Conservation (phyloP, 2,329 filamentous ascomycete genomes). For the Fusarium verticillioides region DNA sequence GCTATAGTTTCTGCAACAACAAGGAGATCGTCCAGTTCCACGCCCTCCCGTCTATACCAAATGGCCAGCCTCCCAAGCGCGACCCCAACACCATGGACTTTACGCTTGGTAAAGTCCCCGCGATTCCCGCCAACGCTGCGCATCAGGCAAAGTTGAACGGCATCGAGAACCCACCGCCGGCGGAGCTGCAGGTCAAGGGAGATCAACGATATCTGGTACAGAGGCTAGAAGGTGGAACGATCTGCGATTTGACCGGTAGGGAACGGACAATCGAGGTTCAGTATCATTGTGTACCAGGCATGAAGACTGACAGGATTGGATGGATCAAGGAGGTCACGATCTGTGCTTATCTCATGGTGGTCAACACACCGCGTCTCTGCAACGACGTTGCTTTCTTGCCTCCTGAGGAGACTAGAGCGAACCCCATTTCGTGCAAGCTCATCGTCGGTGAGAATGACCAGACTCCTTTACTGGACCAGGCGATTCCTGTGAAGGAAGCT, state of each 20-base stretch:
- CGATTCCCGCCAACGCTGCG: slow-evolving; percentile 48
- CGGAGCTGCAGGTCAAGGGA: slow-evolving; percentile 82
- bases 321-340: slow-evolving; percentile 95
- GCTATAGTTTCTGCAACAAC: slow-evolving; percentile 93
- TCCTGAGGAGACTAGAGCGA: slow-evolving; percentile 79
- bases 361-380: slow-evolving; percentile 89
- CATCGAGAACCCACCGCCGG: slow-evolving; percentile 53
- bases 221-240: slow-evolving; percentile 79
- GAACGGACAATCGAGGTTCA: slow-evolving; percentile 87
- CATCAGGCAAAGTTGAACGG: slow-evolving; percentile 38
- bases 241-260: slow-evolving; percentile 86
- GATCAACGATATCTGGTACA: slow-evolving; percentile 89
- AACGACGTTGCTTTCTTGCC: slow-evolving; percentile 88
- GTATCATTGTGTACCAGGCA: slow-evolving; percentile 80
- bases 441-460: slow-evolving; percentile 66
- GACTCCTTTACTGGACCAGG: slow-evolving; percentile 51
- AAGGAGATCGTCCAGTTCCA: slow-evolving; percentile 91
- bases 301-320: slow-evolving; percentile 78
- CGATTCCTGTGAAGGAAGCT: slow-evolving; percentile 46
- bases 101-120: slow-evolving; percentile 71
- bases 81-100: slow-evolving; percentile 82
- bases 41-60: slow-evolving; percentile 74
- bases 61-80: slow-evolving; percentile 78
- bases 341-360: slow-evolving; percentile 92
- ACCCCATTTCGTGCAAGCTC: slow-evolving; percentile 79